Conservation (phyloP, 106 monocot genomes). For the Narthecium ossifragum region DNA sequence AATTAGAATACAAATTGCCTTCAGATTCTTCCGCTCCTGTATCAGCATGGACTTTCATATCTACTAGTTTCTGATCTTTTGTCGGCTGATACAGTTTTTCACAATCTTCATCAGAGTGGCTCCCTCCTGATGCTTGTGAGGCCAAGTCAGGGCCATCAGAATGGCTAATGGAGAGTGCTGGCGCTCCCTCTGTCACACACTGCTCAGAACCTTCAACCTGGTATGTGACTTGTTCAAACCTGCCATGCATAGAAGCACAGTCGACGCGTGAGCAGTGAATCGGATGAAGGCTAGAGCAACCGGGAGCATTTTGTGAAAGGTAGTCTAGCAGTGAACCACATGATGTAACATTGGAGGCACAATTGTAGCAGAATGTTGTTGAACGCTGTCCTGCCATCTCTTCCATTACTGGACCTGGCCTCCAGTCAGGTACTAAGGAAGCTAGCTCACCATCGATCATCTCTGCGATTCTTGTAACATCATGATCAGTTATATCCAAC, state of each 20-base stretch:
- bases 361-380: constrained; percentile 6
- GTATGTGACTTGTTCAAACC: constrained; percentile 75
- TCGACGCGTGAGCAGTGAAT: constrained; percentile 21
- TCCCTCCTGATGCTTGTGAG: constrained; percentile 7
- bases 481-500: constrained; percentile 73
- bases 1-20: too few species aligned
- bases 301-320: background rate
- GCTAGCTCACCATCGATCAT: constrained; percentile 84
- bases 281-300: background rate
- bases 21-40: too few species aligned
- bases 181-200: background rate
- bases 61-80: too few species aligned
- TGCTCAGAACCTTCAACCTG: constrained; percentile 29
- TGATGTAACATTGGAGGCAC: constrained; percentile 27
- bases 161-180: background rate
- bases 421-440: constrained; percentile 79
- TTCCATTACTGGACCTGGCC: constrained; percentile 45
- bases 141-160: constrained; percentile 14
- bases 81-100: background rate
- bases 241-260: constrained; percentile 52
- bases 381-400: constrained; percentile 18
- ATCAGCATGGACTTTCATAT: too few species aligned
- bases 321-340: constrained; percentile 33
- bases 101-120: constrained; percentile 14
- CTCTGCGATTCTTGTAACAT: constrained; percentile 84